Percentiles rank a stretch among this genome's conserved stretches.
phyloP scores from a whole-genome alignment of 2,329 filamentous ascomycete genomes.

The Chalaropsis ovoidea region DNA sequence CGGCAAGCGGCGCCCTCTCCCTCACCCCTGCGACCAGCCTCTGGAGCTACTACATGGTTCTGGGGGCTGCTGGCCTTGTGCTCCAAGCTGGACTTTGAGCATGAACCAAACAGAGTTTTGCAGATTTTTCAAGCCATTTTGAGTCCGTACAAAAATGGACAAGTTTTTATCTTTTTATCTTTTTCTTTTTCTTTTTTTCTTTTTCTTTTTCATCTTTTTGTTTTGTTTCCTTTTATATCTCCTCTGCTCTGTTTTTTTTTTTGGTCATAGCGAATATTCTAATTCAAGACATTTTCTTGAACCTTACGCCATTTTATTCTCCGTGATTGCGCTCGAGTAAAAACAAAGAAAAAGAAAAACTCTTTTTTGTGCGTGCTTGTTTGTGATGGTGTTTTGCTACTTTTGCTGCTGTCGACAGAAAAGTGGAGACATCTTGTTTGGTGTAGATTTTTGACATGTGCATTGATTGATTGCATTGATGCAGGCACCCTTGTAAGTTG shows the following conservation, averaged over 20 bases:
- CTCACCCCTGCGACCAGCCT: neutral
- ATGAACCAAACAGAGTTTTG: neutral
- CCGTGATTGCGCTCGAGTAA: neutral
- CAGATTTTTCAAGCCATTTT: neutral
- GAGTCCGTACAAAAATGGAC: neutral
- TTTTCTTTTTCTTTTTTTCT: neutral
- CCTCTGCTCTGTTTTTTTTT: neutral
- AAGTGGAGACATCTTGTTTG: no score
- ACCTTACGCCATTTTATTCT: neutral
- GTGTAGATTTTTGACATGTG: no score
- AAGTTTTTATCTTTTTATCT: neutral
- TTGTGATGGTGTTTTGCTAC: no score
- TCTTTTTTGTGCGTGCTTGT: no score
- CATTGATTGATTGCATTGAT: no score
- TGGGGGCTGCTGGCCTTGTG: neutral
- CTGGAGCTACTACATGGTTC: neutral
- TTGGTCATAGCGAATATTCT: neutral
- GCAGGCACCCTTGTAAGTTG: no score
- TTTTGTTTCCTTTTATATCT: slow-evolving; percentile 10
- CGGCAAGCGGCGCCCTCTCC: neutral
- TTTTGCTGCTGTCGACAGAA: no score
- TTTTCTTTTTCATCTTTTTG: neutral
- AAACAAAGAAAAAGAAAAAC: no score
- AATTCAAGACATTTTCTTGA: neutral
- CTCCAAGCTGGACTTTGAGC: slow-evolving; percentile 9